Evolutionary conservation across 768 basidiomycete genomes (phyloP).

Genomic region (Hydnomerulius pinastri): DNA sequence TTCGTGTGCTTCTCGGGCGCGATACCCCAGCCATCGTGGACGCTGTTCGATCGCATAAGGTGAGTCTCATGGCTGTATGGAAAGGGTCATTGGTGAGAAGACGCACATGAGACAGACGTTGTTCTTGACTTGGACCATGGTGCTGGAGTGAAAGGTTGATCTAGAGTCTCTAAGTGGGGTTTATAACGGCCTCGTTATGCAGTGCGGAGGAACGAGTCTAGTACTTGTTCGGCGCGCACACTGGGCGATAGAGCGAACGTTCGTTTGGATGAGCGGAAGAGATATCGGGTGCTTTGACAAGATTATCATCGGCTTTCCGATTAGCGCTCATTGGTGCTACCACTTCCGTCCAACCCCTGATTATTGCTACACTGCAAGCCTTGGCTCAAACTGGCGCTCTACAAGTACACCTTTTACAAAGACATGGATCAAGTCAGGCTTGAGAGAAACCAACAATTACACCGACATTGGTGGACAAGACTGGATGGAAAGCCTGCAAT

Average conservation of each 20-base stretch:
- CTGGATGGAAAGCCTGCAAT: too few relatives aligned
- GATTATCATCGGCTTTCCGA: too few relatives aligned
- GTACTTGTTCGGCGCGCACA: background rate
- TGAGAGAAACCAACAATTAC: too few relatives aligned
- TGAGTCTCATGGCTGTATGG: background rate
- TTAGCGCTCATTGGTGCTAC: too few relatives aligned
- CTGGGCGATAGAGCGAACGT: background rate
- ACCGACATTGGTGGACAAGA: too few relatives aligned
- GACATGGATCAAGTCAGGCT: background rate
- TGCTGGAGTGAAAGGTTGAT: background rate
- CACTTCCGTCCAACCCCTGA: too few relatives aligned
- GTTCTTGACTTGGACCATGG: slow-evolving; percentile 66
- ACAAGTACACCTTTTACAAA: background rate
- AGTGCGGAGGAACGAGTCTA: background rate
- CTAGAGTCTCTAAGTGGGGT: slow-evolving; percentile 7
- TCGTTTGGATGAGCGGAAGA: too few relatives aligned
- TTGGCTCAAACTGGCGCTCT: too few relatives aligned
- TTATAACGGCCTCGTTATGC: background rate
- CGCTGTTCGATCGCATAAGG: slow-evolving; percentile 42
- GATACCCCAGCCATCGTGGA: slow-evolving; percentile 97
- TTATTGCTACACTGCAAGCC: too few relatives aligned
- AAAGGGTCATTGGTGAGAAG: background rate
- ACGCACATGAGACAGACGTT: slow-evolving; percentile 90
- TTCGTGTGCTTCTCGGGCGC: slow-evolving; percentile 65
- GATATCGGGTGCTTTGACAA: too few relatives aligned